Percentiles rank a stretch among this genome's conserved stretches.
Conservation (phyloP, 768 basidiomycete species). For the Serendipita sp. region DNA sequence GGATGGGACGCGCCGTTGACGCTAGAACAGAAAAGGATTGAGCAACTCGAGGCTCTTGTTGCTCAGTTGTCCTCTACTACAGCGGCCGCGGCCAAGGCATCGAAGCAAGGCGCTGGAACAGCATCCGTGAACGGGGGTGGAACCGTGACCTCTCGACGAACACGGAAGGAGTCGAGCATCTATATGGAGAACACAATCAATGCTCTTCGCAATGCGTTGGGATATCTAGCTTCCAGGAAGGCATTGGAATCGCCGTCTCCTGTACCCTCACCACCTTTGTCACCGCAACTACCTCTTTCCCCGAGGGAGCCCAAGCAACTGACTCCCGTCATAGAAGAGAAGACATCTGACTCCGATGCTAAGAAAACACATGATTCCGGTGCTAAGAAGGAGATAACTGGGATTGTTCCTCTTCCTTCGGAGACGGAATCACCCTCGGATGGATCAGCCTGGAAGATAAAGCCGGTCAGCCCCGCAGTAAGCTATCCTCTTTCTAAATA, state of each 20-base stretch:
- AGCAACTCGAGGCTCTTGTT: conserved; percentile 1
- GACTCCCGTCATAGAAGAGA: not conserved
- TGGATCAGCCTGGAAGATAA: not conserved
- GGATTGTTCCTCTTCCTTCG: not conserved
- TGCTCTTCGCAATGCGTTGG: not conserved
- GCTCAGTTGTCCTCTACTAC: not conserved
- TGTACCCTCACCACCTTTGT: not conserved
- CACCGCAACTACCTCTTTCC: not conserved
- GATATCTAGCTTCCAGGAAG: not conserved
- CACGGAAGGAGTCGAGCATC: not conserved
- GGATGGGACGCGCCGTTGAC: not conserved
- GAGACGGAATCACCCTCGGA: not conserved
- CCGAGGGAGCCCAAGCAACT: not conserved
- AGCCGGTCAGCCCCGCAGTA: not conserved
- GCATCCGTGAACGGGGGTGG: not conserved
- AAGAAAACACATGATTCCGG: not conserved
- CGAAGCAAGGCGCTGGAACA: not conserved
- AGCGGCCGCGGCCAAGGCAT: not conserved
- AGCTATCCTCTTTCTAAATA: not conserved
- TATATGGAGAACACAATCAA: conserved; percentile 3
- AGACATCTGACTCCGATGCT: not conserved
- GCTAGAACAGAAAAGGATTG: not conserved
- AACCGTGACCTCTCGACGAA: not conserved
- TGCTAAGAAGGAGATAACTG: no score
- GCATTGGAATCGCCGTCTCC: not conserved